A percentile compares a stretch with the other conserved stretches of the same genome.
phyloP scores from a whole-genome alignment of 495 filamentous ascomycete species.

The Hypomontagnella monticulosa region DNA sequence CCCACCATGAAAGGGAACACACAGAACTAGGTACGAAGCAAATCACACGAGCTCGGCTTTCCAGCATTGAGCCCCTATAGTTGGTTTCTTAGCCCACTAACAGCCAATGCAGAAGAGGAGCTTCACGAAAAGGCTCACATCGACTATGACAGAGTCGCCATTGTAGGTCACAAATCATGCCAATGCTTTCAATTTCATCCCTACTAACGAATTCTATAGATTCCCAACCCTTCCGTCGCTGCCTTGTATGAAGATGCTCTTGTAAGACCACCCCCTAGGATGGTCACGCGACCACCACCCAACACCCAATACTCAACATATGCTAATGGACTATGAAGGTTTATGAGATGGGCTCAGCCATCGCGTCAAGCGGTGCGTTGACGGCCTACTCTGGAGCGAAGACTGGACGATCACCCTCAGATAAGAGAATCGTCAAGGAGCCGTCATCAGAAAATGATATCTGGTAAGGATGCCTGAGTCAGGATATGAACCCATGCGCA shows the following conservation, averaged over 20 bases:
- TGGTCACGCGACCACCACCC: conserved; percentile 26
- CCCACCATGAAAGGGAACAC: conserved; percentile 75
- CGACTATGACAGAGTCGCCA: conserved; percentile 98
- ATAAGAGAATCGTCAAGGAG: conserved; percentile 98
- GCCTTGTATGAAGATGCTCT: conserved; percentile 99
- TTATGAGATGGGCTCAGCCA: conserved; percentile 97
- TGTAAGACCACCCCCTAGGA: conserved; percentile 48
- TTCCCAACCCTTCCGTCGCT: conserved; percentile 88
- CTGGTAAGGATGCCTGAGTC: conserved; percentile 76
- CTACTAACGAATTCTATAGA: conserved; percentile 60
- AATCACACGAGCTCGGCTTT: conserved; percentile 5
- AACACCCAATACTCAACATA: conserved; percentile 16
- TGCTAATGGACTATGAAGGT: conserved; percentile 52
- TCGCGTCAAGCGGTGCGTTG: conserved; percentile 92
- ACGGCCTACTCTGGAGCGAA: conserved; percentile 98
- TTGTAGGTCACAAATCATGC: conserved; percentile 66
- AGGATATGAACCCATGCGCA: not conserved
- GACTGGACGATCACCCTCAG: conserved; percentile 93
- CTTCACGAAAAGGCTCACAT: conserved; percentile 98
- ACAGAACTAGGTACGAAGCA: conserved; percentile 77
- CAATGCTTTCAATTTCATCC: conserved; percentile 6
- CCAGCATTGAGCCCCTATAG: not conserved
- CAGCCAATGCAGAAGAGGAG: conserved; percentile 75
- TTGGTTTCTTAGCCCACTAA: conserved; percentile 35
- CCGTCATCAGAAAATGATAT: conserved; percentile 86